Base-by-base conservation (phyloP, 306 rosid genomes). In the Crotalaria pallida region DNA sequence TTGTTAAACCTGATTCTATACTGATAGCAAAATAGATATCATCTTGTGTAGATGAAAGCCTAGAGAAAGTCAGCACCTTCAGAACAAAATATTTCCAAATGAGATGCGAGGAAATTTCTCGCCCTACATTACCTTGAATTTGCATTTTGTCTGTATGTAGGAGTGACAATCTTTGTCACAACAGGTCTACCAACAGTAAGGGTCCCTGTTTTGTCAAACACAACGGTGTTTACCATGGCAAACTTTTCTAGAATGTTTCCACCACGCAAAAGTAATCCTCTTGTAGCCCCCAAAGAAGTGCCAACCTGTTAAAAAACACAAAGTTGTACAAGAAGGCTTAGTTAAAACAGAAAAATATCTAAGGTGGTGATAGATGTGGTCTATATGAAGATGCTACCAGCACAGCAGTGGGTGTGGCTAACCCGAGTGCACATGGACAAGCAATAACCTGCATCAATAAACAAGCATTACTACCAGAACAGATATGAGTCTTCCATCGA, bases 371-470 rank as follows among this genome's bases (percentile, higher is more conserved):
- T 8, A 72, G 15, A 58, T 43, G 56, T 61, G 58, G 36, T 44
- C 40, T 78, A 33, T 58, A 8, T 43, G 81, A 58, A 71, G 73
- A 77, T 65, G 49, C 74, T 88, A 87, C 98, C 97, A 93, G 96
- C 79, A 93, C 91, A 75, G 98, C 98, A 57, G 97, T 93, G 45
- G 97, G 98, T 65, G 98, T 93, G 84, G 98, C 98, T 63, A 93
- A 86, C 75, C 98, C 98, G 70, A 93, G 96, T 26, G 98, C 98
- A 85, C 98, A 93, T 1, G 98, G 98, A 87, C 98, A 93, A 76
- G 98, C 98, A 76, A 93, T 79, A 66, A 93, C 98, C 98, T 93
- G 90, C 79, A 62, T 43, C 60, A 67, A 67, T 40, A 66, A 74
- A 80, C 69, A 47, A 29, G 45, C 12, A 44, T 82, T 53, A 77